Evolutionary conservation across 2,329 filamentous ascomycete species (phyloP).

Genomic region (Beauveria rudraprayagi): DNA sequence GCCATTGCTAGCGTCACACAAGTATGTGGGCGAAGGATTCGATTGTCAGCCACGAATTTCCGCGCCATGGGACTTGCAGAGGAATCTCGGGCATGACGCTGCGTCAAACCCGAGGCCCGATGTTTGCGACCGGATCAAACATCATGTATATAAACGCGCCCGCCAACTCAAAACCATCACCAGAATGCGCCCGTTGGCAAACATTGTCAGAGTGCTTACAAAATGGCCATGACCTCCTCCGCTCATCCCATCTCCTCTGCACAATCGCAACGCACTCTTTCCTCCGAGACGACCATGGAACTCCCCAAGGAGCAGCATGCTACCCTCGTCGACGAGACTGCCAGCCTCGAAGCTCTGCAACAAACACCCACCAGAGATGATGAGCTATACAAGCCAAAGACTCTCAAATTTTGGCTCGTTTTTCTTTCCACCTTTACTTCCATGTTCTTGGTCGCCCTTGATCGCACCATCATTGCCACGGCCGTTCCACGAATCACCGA

Average conservation of each 20-base stretch:
- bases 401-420: constrained; percentile 47
- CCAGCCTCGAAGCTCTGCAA: background rate
- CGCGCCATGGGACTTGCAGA: background rate
- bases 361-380: constrained; percentile 15
- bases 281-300: constrained; percentile 1
- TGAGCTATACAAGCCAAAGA: constrained; percentile 43
- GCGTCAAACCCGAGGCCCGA: background rate
- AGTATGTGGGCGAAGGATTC: too few species aligned
- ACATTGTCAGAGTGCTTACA: background rate
- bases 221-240: background rate
- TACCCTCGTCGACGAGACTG: background rate
- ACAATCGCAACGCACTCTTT: background rate
- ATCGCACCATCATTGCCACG: constrained; percentile 41
- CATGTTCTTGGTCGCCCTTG: constrained; percentile 50
- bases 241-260: background rate
- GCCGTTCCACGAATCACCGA: constrained; percentile 42
- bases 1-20: background rate
- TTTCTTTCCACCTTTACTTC: constrained; percentile 45
- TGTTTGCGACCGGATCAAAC: background rate
- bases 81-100: background rate
- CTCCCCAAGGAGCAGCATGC: background rate
- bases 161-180: background rate
- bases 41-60: background rate
- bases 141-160: background rate
- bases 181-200: background rate